Evolutionary conservation across 495 filamentous ascomycete genomes (phyloP).

Genomic region (Podospora pseudoanserina): DNA sequence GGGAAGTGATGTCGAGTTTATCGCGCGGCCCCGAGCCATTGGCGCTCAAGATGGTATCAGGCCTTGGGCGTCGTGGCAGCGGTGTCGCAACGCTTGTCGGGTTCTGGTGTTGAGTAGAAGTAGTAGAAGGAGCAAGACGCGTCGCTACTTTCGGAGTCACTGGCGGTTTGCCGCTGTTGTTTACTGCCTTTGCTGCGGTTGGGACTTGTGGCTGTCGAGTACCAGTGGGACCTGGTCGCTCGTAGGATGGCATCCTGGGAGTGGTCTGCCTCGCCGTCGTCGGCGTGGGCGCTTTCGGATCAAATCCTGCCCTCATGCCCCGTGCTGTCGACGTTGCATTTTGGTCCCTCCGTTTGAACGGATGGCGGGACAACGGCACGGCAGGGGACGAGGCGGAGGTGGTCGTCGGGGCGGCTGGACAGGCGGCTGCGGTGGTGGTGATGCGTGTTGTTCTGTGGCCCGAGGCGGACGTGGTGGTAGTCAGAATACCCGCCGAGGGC

Average conservation of each 20-base stretch:
- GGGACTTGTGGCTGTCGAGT: constrained; percentile 39
- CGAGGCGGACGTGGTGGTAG: constrained; percentile 26
- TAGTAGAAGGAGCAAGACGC: constrained; percentile 18
- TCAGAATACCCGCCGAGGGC: constrained; percentile 33
- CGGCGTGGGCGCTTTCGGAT: constrained; percentile 22
- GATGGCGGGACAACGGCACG: constrained; percentile 17
- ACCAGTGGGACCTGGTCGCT: constrained; percentile 25
- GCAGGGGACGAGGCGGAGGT: constrained; percentile 9
- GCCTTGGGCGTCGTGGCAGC: constrained; percentile 29
- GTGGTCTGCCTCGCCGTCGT: constrained; percentile 21
- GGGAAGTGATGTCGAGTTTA: constrained; percentile 35
- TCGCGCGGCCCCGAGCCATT: constrained; percentile 18
- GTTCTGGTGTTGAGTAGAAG: constrained; percentile 30
- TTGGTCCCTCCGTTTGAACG: constrained; percentile 39
- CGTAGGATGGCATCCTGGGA: constrained; percentile 31
- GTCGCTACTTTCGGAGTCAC: constrained; percentile 47
- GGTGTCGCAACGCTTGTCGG: constrained; percentile 33
- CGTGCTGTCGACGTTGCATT: constrained; percentile 37
- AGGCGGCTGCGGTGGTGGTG: constrained; percentile 24
- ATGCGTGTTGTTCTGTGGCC: constrained; percentile 31
- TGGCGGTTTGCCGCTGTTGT: constrained; percentile 38
- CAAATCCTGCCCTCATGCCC: constrained; percentile 34
- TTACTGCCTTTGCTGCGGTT: constrained; percentile 38
- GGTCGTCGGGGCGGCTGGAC: constrained; percentile 8
- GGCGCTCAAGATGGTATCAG: constrained; percentile 20